Percentiles rank a stretch among this genome's conserved stretches.
Conservation (phyloP, 352 stramenopile species). For the Peronospora tabacina region DNA sequence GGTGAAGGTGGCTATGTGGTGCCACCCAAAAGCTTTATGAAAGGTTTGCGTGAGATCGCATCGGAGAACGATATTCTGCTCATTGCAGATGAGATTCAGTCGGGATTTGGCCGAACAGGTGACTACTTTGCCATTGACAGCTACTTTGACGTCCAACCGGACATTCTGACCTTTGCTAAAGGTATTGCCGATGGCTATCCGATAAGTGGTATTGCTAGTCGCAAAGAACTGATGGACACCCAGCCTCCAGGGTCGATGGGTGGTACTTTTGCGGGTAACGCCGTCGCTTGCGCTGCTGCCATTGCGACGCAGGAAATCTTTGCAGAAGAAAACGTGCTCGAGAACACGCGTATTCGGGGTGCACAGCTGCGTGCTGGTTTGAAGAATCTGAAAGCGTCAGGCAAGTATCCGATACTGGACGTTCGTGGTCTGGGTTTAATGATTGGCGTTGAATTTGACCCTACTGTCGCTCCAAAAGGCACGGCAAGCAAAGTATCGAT, state of each 20-base stretch:
- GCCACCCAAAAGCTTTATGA: slow-evolving; percentile 88
- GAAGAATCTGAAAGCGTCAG: slow-evolving; percentile 60
- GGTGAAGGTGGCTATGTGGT: slow-evolving; percentile 91
- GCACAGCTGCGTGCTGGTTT: slow-evolving; percentile 72
- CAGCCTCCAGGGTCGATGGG: slow-evolving; percentile 87
- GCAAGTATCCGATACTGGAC: slow-evolving; percentile 74
- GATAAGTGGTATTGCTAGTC: slow-evolving; percentile 83
- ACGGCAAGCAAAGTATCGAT: slow-evolving; percentile 67
- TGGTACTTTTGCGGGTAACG: slow-evolving; percentile 90
- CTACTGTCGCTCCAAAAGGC: slow-evolving; percentile 37
- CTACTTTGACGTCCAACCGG: slow-evolving; percentile 76
- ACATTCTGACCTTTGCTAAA: slow-evolving; percentile 92
- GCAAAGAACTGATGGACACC: slow-evolving; percentile 78
- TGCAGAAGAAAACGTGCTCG: slow-evolving; percentile 82
- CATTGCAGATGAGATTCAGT: slow-evolving; percentile 91
- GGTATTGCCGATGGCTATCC: slow-evolving; percentile 90
- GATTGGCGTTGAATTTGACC: slow-evolving; percentile 89
- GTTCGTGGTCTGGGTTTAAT: slow-evolving; percentile 90
- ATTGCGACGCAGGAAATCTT: slow-evolving; percentile 87
- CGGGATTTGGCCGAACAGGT: slow-evolving; percentile 83
- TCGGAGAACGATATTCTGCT: slow-evolving; percentile 90
- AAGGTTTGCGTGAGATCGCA: slow-evolving; percentile 86
- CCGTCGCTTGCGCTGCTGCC: slow-evolving; percentile 86
- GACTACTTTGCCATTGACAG: slow-evolving; percentile 85
- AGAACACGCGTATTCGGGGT: slow-evolving; percentile 71